A percentile compares a stretch with the other conserved stretches of the same genome.
These are phyloP conservation scores for Mycena galericulata DNA, from an alignment of 768 basidiomycete species.

Conservation along the genomic window DNA sequence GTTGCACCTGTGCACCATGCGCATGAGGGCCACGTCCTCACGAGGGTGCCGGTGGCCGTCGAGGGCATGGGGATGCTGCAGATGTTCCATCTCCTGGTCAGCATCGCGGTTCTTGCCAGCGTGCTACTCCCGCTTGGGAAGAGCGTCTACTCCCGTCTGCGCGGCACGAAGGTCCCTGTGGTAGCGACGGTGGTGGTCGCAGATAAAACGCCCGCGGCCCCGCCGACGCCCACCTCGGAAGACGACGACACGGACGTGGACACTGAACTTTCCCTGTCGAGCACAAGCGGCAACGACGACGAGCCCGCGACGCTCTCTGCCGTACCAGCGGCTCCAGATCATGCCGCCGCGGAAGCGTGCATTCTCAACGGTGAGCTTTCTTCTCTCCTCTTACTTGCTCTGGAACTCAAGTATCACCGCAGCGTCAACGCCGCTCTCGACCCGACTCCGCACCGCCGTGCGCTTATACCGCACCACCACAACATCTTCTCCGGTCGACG, in stretches of 20 bases:
- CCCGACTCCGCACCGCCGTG: conserved; percentile 33
- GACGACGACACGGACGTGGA: conserved; percentile 23
- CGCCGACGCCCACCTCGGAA: conserved; percentile 5
- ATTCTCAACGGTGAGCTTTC: conserved; percentile 46
- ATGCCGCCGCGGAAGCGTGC: conserved; percentile 40
- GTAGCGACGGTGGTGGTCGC: not conserved
- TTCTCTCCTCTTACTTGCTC: not conserved
- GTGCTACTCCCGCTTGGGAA: conserved; percentile 47
- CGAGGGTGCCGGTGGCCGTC: conserved; percentile 41
- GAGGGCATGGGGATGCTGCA: conserved; percentile 65
- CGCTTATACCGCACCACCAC: not conserved
- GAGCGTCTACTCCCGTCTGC: conserved; percentile 47
- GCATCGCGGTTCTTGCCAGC: conserved; percentile 70
- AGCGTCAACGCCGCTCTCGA: conserved; percentile 27
- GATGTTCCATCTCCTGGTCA: conserved; percentile 73
- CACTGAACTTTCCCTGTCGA: conserved; percentile 28
- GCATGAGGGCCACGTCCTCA: conserved; percentile 71
- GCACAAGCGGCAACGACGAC: conserved; percentile 21
- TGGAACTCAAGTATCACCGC: not conserved
- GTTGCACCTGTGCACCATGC: conserved; percentile 55
- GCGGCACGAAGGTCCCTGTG: not conserved
- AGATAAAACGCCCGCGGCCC: not conserved
- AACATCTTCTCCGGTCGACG: not conserved
- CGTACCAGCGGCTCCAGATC: not conserved
- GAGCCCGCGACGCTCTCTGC: conserved; percentile 4